Evolutionary conservation across 345 rosid genomes (phyloP), one percentile per base, ranked within the genome.

Genomic region (Eucalyptus brandiana): DNA sequence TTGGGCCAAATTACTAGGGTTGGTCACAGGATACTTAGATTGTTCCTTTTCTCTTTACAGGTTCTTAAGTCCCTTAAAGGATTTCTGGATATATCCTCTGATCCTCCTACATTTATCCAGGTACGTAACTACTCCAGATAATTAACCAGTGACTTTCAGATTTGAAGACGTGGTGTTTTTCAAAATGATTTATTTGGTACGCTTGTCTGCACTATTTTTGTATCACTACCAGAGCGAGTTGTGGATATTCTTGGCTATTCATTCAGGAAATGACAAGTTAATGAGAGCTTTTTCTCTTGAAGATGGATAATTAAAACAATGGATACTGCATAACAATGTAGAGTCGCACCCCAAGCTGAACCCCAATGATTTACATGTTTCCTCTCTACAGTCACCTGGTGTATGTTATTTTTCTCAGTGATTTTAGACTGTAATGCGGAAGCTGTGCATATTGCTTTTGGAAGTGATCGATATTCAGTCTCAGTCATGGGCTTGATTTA

Each of bases 41-140:
- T 40, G 54, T 50, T 80, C 62, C 48, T 45, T 47, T 87, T 50
- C 26, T 40, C n/a, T 23, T 89, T 30, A 26, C 91, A 96, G 97
- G 60, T 96, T 86, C 90, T 87, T 30, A 91, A 92, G 49, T 91
- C 93, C 60, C 92, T 96, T 26, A 90, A 76, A 40, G 90, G 89
- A 87, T 91, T 80, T 87, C 91, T 94, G 87, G 89, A 91, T 87
- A 87, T 93, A 80, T 89, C 91, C n/a, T 44, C 93, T 54, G 94
- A 92, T 89, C 91, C 96, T 34, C 47, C 94, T 32, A 93, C 96
- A 10, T 89, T 96, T 87, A 90, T 95, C 90, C 97, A 97, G 94
- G 94, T 93, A 86, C 51, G 80, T 89, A 72, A 9, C 58, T 49
- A 72, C 81, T 34, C 81, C 81, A 34, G 8, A 72, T 34, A 72